phyloP scores from a whole-genome alignment of 345 rosid genomes.

The Arabidopsis thaliana region DNA sequence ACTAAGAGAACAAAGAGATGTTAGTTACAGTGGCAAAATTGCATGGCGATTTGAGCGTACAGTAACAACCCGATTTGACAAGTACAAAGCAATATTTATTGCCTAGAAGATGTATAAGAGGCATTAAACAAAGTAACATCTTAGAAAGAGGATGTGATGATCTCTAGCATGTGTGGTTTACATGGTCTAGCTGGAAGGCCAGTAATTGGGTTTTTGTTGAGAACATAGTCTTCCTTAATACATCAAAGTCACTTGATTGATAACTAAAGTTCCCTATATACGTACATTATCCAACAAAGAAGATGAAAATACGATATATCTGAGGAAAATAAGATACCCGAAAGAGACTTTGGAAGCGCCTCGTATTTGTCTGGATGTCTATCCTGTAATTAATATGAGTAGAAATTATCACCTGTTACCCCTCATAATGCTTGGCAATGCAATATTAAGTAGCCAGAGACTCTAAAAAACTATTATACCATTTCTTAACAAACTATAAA shows the following conservation, averaged over 20 bases:
- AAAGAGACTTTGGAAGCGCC: slow-evolving; percentile 83
- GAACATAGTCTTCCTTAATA: neutral
- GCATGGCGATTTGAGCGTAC: neutral
- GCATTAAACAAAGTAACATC: neutral
- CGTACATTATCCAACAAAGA: slow-evolving; percentile 23
- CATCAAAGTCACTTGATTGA: neutral
- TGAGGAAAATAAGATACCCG: slow-evolving; percentile 51
- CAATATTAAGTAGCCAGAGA: slow-evolving; percentile 17
- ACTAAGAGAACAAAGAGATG: slow-evolving; percentile 50
- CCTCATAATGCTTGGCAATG: neutral
- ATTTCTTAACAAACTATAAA: slow-evolving; percentile 5
- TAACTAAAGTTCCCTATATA: neutral
- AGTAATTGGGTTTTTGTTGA: neutral
- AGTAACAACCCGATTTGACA: neutral
- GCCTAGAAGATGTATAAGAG: slow-evolving; percentile 24
- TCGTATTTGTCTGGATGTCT: slow-evolving; percentile 86
- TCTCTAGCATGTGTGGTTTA: slow-evolving; percentile 6
- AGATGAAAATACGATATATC: slow-evolving; percentile 1
- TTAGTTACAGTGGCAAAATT: slow-evolving; percentile 26
- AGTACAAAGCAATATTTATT: neutral
- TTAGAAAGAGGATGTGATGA: slow-evolving; percentile 1
- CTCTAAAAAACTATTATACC: neutral
- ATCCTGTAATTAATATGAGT: slow-evolving; percentile 61
- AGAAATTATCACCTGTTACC: slow-evolving; percentile 8
- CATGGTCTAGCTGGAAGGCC: slow-evolving; percentile 1